phyloP scores from a whole-genome alignment of 768 basidiomycete species.

The Kwoniella botswanensis region DNA sequence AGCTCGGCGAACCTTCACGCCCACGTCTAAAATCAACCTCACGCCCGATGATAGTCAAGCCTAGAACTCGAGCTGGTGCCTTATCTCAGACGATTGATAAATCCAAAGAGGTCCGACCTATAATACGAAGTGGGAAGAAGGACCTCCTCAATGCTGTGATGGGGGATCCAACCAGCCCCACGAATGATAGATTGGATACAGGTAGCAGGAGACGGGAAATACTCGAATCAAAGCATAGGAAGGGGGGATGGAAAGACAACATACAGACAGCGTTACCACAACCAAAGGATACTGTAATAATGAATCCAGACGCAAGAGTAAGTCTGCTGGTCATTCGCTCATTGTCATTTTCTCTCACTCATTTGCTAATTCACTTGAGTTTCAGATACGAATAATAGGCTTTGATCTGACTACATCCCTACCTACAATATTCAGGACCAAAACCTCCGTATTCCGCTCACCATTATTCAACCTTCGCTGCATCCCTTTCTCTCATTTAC shows the following conservation, averaged over 20 bases:
- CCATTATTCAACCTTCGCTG: constrained; percentile 24
- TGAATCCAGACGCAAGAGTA: not conserved
- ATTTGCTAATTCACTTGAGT: not conserved
- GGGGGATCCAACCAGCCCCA: too few species aligned
- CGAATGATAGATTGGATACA: too few species aligned
- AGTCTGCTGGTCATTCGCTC: not conserved
- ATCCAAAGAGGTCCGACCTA: too few species aligned
- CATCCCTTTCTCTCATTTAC: constrained; percentile 10
- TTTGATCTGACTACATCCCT: constrained; percentile 27
- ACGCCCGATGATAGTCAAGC: not conserved
- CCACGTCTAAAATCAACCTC: too few species aligned
- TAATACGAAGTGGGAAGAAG: not conserved
- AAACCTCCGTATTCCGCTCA: constrained; percentile 10
- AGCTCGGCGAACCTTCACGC: constrained; percentile 12
- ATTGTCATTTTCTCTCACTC: not conserved
- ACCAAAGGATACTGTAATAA: too few species aligned
- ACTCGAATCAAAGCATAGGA: too few species aligned
- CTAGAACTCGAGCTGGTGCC: not conserved
- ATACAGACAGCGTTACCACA: too few species aligned
- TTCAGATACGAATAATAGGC: constrained; percentile 24
- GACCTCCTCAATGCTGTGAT: too few species aligned
- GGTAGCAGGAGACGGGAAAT: too few species aligned
- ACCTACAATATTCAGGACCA: constrained; percentile 12
- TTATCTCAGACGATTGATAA: not conserved
- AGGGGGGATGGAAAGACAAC: too few species aligned